Conservation (phyloP, 2,329 filamentous ascomycete genomes). For the Aspergillus carbonarius region DNA sequence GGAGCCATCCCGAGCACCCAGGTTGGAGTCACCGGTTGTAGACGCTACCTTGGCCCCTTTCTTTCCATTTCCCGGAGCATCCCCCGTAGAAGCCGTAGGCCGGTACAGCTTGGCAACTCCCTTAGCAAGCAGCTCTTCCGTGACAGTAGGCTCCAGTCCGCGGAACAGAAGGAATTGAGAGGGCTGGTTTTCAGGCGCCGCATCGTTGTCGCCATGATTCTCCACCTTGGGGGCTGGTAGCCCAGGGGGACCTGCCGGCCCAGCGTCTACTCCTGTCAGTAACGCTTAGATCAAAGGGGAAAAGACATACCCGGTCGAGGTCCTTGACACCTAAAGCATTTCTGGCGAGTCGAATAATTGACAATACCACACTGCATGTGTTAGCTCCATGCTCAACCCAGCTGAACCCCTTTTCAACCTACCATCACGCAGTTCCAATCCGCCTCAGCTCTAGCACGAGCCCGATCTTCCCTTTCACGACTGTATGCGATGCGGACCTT, state of each 20-base stretch:
- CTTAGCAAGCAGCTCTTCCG: slow-evolving; percentile 69
- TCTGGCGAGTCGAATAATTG: slow-evolving; percentile 57
- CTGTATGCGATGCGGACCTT: slow-evolving; percentile 55
- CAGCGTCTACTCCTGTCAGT: slow-evolving; percentile 24
- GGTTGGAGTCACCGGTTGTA: slow-evolving; percentile 58
- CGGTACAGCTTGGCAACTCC: slow-evolving; percentile 74
- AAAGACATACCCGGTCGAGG: slow-evolving; percentile 50
- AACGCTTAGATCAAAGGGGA: neutral
- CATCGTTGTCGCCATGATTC: slow-evolving; percentile 57
- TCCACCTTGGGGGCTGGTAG: slow-evolving; percentile 45
- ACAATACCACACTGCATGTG: slow-evolving; percentile 51
- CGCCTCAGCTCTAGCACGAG: slow-evolving; percentile 48
- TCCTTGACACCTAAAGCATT: slow-evolving; percentile 61
- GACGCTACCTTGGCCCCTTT: slow-evolving; percentile 54
- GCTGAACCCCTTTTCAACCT: slow-evolving; percentile 19
- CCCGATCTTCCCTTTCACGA: slow-evolving; percentile 53
- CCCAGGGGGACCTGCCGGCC: slow-evolving; percentile 34
- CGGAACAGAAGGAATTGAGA: slow-evolving; percentile 77
- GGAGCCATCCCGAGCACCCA: slow-evolving; percentile 72
- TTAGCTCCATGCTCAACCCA: neutral
- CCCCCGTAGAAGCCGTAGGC: slow-evolving; percentile 39
- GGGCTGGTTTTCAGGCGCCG: slow-evolving; percentile 56
- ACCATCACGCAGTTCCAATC: slow-evolving; percentile 60
- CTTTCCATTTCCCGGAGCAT: slow-evolving; percentile 41
- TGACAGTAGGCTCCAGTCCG: slow-evolving; percentile 67